A percentile compares a stretch with the other conserved stretches of the same genome.
These are phyloP conservation scores for Schwanniomyces polymorphus DNA, from an alignment of 805 yeast genomes.

Conservation along the genomic window DNA sequence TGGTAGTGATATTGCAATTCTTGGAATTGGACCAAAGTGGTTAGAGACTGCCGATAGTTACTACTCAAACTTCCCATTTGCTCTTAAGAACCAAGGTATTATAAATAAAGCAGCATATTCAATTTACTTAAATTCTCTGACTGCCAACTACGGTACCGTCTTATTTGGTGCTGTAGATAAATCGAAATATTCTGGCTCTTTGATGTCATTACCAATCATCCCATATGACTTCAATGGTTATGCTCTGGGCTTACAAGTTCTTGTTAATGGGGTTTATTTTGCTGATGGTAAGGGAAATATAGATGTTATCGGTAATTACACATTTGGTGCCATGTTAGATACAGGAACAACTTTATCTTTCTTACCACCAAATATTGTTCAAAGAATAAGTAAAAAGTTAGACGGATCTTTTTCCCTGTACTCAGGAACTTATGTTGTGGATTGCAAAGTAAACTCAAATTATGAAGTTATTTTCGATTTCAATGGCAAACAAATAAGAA, in stretches of 20 bases:
- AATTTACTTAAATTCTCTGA: slow-evolving; percentile 28
- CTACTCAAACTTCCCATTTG: slow-evolving; percentile 35
- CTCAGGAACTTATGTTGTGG: slow-evolving; percentile 45
- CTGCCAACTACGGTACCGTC: slow-evolving; percentile 21
- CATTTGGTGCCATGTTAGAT: slow-evolving; percentile 23
- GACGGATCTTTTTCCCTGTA: slow-evolving; percentile 40
- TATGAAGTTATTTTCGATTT: slow-evolving; percentile 23
- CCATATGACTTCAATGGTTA: slow-evolving; percentile 8
- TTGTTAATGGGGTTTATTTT: slow-evolving; percentile 39
- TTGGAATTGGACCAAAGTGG: slow-evolving; percentile 15
- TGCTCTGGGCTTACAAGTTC: slow-evolving; percentile 51
- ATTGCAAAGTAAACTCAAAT: slow-evolving; percentile 32
- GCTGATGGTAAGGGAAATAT: slow-evolving; percentile 12
- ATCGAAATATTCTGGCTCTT: slow-evolving; percentile 22
- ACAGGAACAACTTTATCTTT: slow-evolving; percentile 31
- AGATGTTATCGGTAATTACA: slow-evolving; percentile 14
- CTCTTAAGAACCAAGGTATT: slow-evolving; percentile 31
- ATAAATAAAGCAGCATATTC: slow-evolving; percentile 37
- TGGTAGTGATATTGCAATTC: slow-evolving; percentile 12
- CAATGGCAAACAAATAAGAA: slow-evolving; percentile 5
- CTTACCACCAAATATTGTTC: slow-evolving; percentile 35
- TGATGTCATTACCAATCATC: slow-evolving; percentile 19
- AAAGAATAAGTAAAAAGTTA: slow-evolving; percentile 31
- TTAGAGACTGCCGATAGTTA: slow-evolving; percentile 1
- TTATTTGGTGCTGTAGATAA: slow-evolving; percentile 29